Evolutionary conservation across 345 rosid species (phyloP).

Genomic region (Linum tenue): DNA sequence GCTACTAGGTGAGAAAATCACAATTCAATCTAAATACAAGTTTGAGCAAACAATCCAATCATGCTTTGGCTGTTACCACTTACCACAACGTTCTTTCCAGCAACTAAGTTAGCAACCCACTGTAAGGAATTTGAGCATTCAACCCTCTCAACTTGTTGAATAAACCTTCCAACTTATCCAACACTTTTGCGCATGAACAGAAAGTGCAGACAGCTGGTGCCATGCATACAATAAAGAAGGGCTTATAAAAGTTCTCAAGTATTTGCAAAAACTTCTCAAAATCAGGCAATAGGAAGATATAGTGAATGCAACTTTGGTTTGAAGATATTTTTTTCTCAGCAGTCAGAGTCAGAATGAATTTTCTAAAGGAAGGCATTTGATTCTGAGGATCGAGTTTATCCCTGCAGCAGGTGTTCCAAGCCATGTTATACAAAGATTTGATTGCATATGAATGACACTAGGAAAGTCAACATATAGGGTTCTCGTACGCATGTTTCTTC

Average conservation of each 20-base stretch:
- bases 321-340: background rate
- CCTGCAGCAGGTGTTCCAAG: too few relatives aligned
- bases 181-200: background rate
- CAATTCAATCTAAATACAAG: background rate
- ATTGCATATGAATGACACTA: background rate
- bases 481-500: background rate
- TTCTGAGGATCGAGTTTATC: too few relatives aligned
- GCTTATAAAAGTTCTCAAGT: background rate
- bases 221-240: background rate
- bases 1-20: background rate
- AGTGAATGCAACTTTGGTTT: background rate
- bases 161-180: background rate
- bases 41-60: background rate
- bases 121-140: background rate
- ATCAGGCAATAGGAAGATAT: background rate
- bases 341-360: too few relatives aligned
- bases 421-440: background rate
- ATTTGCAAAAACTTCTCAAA: background rate
- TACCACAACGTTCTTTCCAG: background rate
- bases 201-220: background rate
- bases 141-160: background rate
- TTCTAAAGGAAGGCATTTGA: too few relatives aligned
- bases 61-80: background rate
- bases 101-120: background rate
- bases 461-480: background rate